A percentile compares a stretch with the other conserved stretches of the same genome.
Conservation (phyloP, 75 land plant species). For the Sequoia sempervirens region DNA sequence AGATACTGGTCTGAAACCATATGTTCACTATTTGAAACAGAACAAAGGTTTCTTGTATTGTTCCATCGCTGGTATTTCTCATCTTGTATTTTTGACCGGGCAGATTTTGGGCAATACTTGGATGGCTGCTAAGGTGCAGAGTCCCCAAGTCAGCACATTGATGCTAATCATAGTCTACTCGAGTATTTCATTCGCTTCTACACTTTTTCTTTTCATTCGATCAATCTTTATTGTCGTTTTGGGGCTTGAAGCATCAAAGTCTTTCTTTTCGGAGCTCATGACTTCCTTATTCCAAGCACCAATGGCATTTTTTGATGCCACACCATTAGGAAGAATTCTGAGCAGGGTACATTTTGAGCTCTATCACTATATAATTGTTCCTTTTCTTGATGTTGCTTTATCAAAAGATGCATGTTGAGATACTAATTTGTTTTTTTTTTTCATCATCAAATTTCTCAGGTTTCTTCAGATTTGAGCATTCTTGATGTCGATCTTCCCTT, state of each 20-base stretch:
- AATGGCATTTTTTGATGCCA: constrained; percentile 88
- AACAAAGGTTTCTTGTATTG: constrained; percentile 47
- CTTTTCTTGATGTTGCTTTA: neutral
- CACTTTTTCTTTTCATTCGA: constrained; percentile 24
- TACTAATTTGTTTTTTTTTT: neutral
- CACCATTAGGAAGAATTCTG: constrained; percentile 85
- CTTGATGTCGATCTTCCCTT: constrained; percentile 29
- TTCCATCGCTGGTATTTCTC: constrained; percentile 26
- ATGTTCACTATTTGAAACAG: constrained; percentile 63
- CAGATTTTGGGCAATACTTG: constrained; percentile 54
- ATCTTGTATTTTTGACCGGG: constrained; percentile 38
- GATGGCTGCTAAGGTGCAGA: constrained; percentile 67
- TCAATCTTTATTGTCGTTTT: constrained; percentile 32
- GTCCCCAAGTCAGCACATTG: constrained; percentile 36
- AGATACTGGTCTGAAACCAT: constrained; percentile 73
- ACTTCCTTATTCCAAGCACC: constrained; percentile 75
- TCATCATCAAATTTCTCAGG: constrained; percentile 6
- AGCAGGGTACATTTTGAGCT: constrained; percentile 55
- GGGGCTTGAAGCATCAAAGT: constrained; percentile 48
- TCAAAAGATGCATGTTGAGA: too few relatives aligned
- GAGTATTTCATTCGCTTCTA: constrained; percentile 28
- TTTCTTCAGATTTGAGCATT: constrained; percentile 29
- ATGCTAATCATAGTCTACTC: constrained; percentile 56
- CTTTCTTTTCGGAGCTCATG: constrained; percentile 48
- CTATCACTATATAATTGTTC: neutral